These are phyloP conservation scores for Leucocoprinus leucothites DNA, from an alignment of 768 basidiomycete genomes.

Conservation along the genomic window DNA sequence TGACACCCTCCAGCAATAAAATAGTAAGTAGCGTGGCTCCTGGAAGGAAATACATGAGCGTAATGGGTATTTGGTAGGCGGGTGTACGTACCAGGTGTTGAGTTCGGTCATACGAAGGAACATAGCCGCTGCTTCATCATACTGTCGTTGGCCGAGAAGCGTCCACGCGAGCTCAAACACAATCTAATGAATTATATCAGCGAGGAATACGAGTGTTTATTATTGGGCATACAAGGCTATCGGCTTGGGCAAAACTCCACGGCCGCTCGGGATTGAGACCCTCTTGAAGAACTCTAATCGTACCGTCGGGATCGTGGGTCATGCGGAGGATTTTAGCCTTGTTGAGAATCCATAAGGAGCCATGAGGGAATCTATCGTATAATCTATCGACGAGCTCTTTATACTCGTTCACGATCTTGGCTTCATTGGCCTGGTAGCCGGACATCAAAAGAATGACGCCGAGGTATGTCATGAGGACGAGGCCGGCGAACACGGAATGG, in stretches of 20 bases:
- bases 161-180: slow-evolving; percentile 84
- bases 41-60: slow-evolving; percentile 19
- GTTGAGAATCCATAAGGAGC: slow-evolving; percentile 73
- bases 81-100: slow-evolving; percentile 58
- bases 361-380: slow-evolving; percentile 56
- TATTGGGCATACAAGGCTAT: slow-evolving; percentile 54
- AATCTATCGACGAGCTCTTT: slow-evolving; percentile 58
- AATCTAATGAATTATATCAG: slow-evolving; percentile 36
- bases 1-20: slow-evolving; percentile 79
- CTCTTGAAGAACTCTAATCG: slow-evolving; percentile 57
- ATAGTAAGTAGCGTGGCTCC: slow-evolving; percentile 79
- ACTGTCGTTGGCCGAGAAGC: slow-evolving; percentile 41
- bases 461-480: slow-evolving; percentile 81
- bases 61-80: neutral
- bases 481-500: slow-evolving; percentile 72
- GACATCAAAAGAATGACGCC: slow-evolving; percentile 67
- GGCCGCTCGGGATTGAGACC: slow-evolving; percentile 53
- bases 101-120: slow-evolving; percentile 63
- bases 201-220: too few species aligned
- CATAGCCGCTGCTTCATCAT: slow-evolving; percentile 63
- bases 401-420: slow-evolving; percentile 60
- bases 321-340: slow-evolving; percentile 75
- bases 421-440: slow-evolving; percentile 76
- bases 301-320: slow-evolving; percentile 58
- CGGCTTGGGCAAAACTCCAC: slow-evolving; percentile 66